A percentile compares a stretch with the other conserved stretches of the same genome.
Conservation (phyloP, 768 basidiomycete species). For the Termitomyces sp. region DNA sequence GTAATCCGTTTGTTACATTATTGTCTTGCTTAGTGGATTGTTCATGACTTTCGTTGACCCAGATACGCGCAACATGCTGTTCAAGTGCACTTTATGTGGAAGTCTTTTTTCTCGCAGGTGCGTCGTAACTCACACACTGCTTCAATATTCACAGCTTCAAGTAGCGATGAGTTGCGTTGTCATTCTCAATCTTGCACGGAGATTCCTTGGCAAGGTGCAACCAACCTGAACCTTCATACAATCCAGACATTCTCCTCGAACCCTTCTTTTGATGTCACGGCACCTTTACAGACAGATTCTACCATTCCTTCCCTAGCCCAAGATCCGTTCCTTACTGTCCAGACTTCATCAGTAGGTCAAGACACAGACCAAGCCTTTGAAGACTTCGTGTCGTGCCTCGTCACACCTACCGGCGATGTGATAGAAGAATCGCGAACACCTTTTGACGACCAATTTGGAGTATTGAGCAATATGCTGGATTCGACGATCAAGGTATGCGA, state of each 20-base stretch:
- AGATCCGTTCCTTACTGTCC: not conserved
- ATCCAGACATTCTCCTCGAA: not conserved
- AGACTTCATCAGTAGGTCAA: not conserved
- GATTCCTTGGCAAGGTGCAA: not conserved
- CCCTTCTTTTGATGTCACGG: not conserved
- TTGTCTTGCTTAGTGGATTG: not conserved
- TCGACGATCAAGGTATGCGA: not conserved
- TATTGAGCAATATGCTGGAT: not conserved
- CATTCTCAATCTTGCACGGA: conserved; percentile 4
- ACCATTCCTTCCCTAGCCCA: not conserved
- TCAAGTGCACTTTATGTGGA: conserved; percentile 2
- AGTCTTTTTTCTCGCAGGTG: conserved; percentile 6
- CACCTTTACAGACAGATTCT: not conserved
- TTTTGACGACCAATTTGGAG: not conserved
- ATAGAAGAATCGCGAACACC: not conserved
- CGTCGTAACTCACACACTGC: not conserved
- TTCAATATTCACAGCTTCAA: not conserved
- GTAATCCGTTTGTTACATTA: conserved; percentile 23
- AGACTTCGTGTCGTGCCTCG: conserved; percentile 7
- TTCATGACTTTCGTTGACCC: not conserved
- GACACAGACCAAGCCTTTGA: conserved; percentile 5
- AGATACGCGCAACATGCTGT: conserved; percentile 8
- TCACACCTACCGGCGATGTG: not conserved
- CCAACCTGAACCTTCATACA: not conserved
- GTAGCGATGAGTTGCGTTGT: conserved; percentile 10